Conservation (phyloP, 140 eudicot species). For the Senecio squalidus region DNA sequence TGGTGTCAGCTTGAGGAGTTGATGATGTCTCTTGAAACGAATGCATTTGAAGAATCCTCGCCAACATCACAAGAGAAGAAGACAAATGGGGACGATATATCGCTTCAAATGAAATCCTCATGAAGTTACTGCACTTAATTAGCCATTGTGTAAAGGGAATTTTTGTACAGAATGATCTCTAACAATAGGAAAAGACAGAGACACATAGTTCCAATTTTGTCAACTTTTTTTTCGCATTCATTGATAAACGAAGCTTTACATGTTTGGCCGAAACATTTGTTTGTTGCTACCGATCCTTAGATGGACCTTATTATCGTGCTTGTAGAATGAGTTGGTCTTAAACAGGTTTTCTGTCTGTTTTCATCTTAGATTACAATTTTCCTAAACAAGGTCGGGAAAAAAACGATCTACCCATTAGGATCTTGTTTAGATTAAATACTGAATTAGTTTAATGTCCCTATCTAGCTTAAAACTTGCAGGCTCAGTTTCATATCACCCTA, state of each 20-base stretch:
- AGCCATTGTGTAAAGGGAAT: not conserved
- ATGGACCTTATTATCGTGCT: too few relatives aligned
- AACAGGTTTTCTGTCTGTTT: too few relatives aligned
- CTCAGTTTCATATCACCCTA: too few relatives aligned
- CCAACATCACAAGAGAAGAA: conserved; percentile 26
- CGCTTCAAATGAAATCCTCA: not conserved
- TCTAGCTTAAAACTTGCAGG: too few relatives aligned
- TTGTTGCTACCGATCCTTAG: too few relatives aligned
- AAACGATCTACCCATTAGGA: too few relatives aligned
- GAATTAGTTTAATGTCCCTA: too few relatives aligned
- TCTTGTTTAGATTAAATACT: too few relatives aligned
- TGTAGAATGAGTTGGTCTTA: too few relatives aligned
- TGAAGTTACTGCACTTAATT: not conserved
- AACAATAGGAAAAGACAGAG: not conserved
- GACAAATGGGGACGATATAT: conserved; percentile 6
- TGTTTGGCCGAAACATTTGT: too few relatives aligned
- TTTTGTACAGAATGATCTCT: not conserved
- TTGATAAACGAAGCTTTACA: not conserved
- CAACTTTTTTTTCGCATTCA: not conserved
- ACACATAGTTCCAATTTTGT: not conserved
- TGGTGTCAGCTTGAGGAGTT: conserved; percentile 50
- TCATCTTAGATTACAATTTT: too few relatives aligned
- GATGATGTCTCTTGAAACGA: conserved; percentile 50
- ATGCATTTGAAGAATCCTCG: conserved; percentile 27
- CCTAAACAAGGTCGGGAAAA: too few relatives aligned